phyloP scores from a whole-genome alignment of 2,329 filamentous ascomycete genomes.

The Thielaviopsis ethacetica region DNA sequence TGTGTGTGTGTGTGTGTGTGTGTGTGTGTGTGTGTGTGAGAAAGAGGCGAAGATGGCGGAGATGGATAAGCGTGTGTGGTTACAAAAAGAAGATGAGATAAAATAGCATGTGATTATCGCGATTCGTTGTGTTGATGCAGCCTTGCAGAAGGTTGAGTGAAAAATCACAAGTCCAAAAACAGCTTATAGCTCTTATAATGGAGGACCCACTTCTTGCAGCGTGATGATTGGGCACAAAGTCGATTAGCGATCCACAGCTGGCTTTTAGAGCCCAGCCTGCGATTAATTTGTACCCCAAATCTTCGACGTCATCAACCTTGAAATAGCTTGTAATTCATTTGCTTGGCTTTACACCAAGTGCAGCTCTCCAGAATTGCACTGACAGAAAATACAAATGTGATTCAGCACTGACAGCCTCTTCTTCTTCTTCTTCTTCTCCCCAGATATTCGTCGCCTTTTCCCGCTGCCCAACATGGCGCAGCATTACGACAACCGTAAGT shows the following conservation, averaged over 20 bases:
- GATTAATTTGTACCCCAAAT: too few species aligned
- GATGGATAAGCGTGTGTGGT: neutral
- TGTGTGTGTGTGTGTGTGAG: too few species aligned
- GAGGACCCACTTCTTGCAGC: neutral
- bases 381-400: neutral
- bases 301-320: slow-evolving; percentile 7
- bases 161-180: neutral
- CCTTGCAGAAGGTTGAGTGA: neutral
- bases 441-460: neutral
- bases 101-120: neutral
- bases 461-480: neutral
- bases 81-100: neutral
- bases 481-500: slow-evolving; percentile 19
- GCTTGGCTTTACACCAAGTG: neutral
- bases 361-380: neutral
- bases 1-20: too few species aligned
- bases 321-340: neutral
- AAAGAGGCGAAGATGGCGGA: too few species aligned
- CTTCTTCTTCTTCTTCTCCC: neutral
- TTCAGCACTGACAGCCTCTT: neutral
- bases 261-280: too few species aligned
- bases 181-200: neutral
- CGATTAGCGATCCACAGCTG: neutral
- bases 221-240: neutral
- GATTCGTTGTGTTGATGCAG: neutral